Evolutionary conservation across 495 filamentous ascomycete genomes (phyloP).

Genomic region (Penicillium subrubescens): DNA sequence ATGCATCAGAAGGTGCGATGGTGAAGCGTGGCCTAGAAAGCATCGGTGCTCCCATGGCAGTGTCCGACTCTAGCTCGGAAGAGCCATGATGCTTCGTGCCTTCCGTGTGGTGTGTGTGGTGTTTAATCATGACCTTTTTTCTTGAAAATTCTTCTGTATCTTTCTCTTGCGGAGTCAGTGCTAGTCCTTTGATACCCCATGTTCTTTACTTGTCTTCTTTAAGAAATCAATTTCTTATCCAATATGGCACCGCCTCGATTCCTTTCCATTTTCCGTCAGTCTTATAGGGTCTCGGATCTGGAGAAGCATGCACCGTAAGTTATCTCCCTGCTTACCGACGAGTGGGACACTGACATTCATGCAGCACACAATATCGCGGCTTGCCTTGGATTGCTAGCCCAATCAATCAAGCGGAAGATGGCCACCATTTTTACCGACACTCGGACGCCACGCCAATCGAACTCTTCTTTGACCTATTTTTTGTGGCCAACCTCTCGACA

Average conservation of each 20-base stretch:
- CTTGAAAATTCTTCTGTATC: not conserved
- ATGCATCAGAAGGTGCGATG: constrained; percentile 33
- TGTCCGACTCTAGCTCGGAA: constrained; percentile 32
- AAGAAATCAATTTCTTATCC: constrained; percentile 7
- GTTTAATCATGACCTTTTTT: not conserved
- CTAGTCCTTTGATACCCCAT: constrained; percentile 30
- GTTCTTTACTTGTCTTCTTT: constrained; percentile 18
- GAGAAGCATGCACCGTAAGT: constrained; percentile 25
- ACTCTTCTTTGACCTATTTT: constrained; percentile 72
- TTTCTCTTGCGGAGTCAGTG: constrained; percentile 9
- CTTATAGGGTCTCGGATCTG: constrained; percentile 15
- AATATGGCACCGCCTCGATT: constrained; percentile 18
- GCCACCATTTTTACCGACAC: constrained; percentile 34
- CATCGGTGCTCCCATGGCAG: constrained; percentile 37
- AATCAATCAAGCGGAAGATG: constrained; percentile 27
- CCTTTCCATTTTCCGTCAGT: constrained; percentile 18
- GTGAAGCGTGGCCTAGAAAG: constrained; percentile 46
- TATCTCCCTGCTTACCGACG: not conserved
- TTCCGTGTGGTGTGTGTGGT: not conserved
- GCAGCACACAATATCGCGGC: not conserved
- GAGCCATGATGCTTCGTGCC: constrained; percentile 23
- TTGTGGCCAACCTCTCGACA: constrained; percentile 68
- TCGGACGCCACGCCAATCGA: constrained; percentile 57
- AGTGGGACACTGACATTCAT: not conserved
- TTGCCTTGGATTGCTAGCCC: constrained; percentile 41